Evolutionary conservation across 371 early-diverging fungal species (phyloP).

Genomic region (Mortierella polycephala): DNA sequence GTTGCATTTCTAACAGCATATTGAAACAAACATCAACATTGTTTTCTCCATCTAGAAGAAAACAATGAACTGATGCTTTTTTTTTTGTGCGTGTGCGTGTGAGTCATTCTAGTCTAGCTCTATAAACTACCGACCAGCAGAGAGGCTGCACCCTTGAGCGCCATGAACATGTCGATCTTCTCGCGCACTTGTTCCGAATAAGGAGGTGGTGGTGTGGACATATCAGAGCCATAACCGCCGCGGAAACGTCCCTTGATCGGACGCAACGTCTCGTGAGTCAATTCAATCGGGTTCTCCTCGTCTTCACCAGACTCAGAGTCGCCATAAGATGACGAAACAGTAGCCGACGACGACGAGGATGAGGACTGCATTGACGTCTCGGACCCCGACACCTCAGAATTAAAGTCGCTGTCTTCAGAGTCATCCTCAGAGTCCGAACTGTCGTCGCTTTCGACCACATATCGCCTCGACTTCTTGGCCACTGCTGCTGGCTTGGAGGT

Average conservation of each 20-base stretch:
- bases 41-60: no score
- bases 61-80: no score
- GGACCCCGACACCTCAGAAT: conserved; percentile 20
- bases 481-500: conserved; percentile 2
- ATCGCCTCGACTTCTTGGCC: background rate
- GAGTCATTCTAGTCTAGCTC: background rate
- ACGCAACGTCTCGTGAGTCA: conserved; percentile 27
- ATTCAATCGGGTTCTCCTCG: conserved; percentile 23
- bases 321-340: conserved; percentile 5
- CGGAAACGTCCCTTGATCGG: background rate
- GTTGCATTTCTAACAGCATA: background rate
- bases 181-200: conserved; percentile 41
- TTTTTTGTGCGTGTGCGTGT: background rate
- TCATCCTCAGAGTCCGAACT: conserved; percentile 12
- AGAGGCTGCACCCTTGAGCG: conserved; percentile 51
- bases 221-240: background rate
- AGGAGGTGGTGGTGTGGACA: conserved; percentile 6
- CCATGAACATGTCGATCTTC: conserved; percentile 52
- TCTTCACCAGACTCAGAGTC: conserved; percentile 17
- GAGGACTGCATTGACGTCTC: conserved; percentile 1
- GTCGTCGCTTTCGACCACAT: conserved; percentile 10
- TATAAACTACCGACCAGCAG: conserved; percentile 39
- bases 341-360: conserved; percentile 7
- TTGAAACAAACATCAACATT: no score
- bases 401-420: conserved; percentile 11